Conservation (phyloP, 306 rosid genomes). For the Vigna trinervia region DNA sequence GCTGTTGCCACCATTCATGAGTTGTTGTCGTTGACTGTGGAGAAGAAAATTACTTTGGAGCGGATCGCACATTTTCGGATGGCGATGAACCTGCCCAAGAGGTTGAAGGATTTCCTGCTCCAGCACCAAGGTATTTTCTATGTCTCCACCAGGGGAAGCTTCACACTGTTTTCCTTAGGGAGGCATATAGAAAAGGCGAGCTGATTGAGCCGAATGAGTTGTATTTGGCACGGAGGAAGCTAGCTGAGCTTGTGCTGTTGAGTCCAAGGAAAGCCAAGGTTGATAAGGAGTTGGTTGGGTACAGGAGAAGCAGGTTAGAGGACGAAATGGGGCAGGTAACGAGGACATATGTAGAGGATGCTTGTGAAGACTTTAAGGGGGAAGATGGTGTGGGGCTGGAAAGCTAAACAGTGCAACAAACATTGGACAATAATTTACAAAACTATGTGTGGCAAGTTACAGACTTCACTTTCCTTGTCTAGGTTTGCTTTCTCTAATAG, state of each 20-base stretch:
- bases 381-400: neutral
- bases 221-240: constrained; percentile 74
- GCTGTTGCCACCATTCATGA: constrained; percentile 86
- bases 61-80: constrained; percentile 86
- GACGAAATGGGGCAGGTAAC: constrained; percentile 55
- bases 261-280: constrained; percentile 77
- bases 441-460: neutral
- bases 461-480: neutral
- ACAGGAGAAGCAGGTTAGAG: constrained; percentile 61
- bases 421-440: neutral
- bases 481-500: neutral
- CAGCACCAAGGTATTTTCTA: constrained; percentile 95
- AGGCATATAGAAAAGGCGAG: constrained; percentile 79
- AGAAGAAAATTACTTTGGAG: constrained; percentile 88
- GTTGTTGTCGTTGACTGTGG: constrained; percentile 73
- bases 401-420: neutral
- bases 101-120: constrained; percentile 87
- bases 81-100: constrained; percentile 78
- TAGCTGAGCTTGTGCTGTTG: constrained; percentile 74
- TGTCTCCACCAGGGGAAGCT: constrained; percentile 92
- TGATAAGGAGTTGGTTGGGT: constrained; percentile 76
- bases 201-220: constrained; percentile 80
- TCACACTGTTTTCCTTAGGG: constrained; percentile 89
- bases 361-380: constrained; percentile 46
- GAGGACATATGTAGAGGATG: constrained; percentile 56